Evolutionary conservation across 2,329 filamentous ascomycete genomes (phyloP).

Genomic region (Penicillium freii): DNA sequence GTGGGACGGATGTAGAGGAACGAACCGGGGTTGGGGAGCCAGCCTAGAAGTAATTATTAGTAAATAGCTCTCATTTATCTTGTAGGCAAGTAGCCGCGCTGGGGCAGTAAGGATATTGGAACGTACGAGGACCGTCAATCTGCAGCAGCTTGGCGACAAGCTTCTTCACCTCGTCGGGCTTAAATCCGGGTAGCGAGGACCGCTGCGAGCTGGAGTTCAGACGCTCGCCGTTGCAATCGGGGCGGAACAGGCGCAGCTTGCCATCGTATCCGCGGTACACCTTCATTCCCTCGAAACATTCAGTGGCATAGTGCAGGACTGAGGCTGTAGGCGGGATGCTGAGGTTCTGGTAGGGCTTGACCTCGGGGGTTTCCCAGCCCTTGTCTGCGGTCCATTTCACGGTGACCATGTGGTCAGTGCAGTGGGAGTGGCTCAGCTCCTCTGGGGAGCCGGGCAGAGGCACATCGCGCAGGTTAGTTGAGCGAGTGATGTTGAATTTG

Average conservation of each 20-base stretch:
- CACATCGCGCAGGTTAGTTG: slow-evolving; percentile 36
- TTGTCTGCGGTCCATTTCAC: slow-evolving; percentile 62
- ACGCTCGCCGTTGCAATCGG: slow-evolving; percentile 67
- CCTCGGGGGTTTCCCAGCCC: slow-evolving; percentile 72
- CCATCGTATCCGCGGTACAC: slow-evolving; percentile 67
- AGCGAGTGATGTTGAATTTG: slow-evolving; percentile 39
- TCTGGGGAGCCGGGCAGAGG: slow-evolving; percentile 41
- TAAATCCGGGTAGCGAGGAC: slow-evolving; percentile 73
- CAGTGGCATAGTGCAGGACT: slow-evolving; percentile 82
- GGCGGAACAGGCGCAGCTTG: slow-evolving; percentile 73
- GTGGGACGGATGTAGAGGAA: slow-evolving; percentile 86
- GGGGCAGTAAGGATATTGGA: slow-evolving; percentile 40
- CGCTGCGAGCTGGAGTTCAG: slow-evolving; percentile 57
- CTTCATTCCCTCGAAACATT: slow-evolving; percentile 88
- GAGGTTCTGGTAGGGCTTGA: slow-evolving; percentile 75
- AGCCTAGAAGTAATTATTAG: slow-evolving; percentile 51
- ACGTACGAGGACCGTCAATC: slow-evolving; percentile 54
- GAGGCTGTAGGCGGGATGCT: slow-evolving; percentile 77
- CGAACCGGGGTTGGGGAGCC: slow-evolving; percentile 69
- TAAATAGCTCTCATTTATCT: not conserved
- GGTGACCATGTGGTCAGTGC: slow-evolving; percentile 87
- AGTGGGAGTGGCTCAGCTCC: slow-evolving; percentile 43
- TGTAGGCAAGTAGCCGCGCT: not conserved
- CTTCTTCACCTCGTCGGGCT: slow-evolving; percentile 68
- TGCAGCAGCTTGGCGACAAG: slow-evolving; percentile 70